Percentiles rank a stretch among this genome's conserved stretches.
Conservation (phyloP, 768 basidiomycete species). For the Pleurotus platypus region DNA sequence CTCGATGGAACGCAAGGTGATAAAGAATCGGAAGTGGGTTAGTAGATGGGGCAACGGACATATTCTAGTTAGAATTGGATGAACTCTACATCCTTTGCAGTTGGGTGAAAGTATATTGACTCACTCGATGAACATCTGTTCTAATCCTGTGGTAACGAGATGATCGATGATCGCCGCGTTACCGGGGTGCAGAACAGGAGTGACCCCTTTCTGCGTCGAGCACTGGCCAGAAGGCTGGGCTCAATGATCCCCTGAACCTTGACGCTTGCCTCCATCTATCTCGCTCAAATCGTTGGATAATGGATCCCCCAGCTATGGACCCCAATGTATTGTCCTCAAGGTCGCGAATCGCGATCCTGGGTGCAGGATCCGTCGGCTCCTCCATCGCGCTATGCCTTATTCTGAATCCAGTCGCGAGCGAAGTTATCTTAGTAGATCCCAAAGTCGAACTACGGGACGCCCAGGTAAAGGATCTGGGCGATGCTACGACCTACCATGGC, state of each 20-base stretch:
- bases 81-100: too few relatives aligned
- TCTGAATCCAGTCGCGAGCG: conserved; percentile 10
- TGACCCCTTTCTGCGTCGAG: too few relatives aligned
- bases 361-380: conserved; percentile 14
- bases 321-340: conserved; percentile 1
- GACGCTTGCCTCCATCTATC: too few relatives aligned
- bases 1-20: conserved; percentile 57
- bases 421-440: conserved; percentile 11
- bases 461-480: conserved; percentile 12
- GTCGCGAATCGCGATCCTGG: conserved; percentile 12
- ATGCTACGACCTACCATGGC: conserved; percentile 7
- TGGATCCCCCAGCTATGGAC: conserved; percentile 8
- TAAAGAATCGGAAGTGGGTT: conserved; percentile 56
- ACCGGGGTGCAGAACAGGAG: too few relatives aligned
- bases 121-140: too few relatives aligned
- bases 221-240: too few relatives aligned
- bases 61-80: conserved; percentile 27
- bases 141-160: too few relatives aligned
- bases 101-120: too few relatives aligned
- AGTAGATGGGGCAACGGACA: conserved; percentile 39
- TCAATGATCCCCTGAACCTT: too few relatives aligned
- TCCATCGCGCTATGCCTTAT: conserved; percentile 12
- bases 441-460: conserved; percentile 9
- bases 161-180: too few relatives aligned
- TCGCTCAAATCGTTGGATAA: background rate